phyloP scores from a whole-genome alignment of 495 filamentous ascomycete genomes.

The Eremomyces bilateralis region DNA sequence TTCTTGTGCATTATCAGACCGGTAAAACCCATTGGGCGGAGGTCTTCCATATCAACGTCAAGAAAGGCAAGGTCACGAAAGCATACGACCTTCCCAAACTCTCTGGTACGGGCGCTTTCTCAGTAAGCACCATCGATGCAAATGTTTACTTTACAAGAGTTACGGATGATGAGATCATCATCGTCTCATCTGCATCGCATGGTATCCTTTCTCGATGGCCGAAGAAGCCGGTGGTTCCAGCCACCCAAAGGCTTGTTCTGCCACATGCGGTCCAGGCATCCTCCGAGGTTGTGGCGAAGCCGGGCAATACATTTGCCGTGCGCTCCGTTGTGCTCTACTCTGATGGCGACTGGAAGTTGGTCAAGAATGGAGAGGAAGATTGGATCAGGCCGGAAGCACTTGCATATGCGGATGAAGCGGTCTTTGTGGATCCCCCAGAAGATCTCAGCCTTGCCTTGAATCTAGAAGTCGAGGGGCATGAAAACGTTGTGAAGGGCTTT shows the following conservation, averaged over 20 bases:
- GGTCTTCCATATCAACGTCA: conserved; percentile 61
- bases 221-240: no score
- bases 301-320: conserved; percentile 44
- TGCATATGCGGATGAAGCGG: conserved; percentile 49
- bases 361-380: conserved; percentile 55
- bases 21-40: conserved; percentile 53
- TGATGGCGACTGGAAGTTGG: conserved; percentile 57
- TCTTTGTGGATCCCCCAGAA: conserved; percentile 48
- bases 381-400: conserved; percentile 75
- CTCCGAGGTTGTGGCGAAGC: conserved; percentile 59
- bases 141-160: conserved; percentile 78
- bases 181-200: conserved; percentile 59
- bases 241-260: background rate
- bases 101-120: conserved; percentile 48
- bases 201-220: conserved; percentile 51
- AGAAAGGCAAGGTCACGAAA: conserved; percentile 39
- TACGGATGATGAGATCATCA: conserved; percentile 43
- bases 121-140: conserved; percentile 50
- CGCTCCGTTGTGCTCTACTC: conserved; percentile 48
- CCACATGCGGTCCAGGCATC: conserved; percentile 36
- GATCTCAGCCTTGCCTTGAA: conserved; percentile 54
- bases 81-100: conserved; percentile 55
- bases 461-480: conserved; percentile 68
- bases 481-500: conserved; percentile 57
- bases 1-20: conserved; percentile 68